These are phyloP conservation scores for Fagus crenata DNA, from an alignment of 306 rosid species.

Conservation along the genomic window DNA sequence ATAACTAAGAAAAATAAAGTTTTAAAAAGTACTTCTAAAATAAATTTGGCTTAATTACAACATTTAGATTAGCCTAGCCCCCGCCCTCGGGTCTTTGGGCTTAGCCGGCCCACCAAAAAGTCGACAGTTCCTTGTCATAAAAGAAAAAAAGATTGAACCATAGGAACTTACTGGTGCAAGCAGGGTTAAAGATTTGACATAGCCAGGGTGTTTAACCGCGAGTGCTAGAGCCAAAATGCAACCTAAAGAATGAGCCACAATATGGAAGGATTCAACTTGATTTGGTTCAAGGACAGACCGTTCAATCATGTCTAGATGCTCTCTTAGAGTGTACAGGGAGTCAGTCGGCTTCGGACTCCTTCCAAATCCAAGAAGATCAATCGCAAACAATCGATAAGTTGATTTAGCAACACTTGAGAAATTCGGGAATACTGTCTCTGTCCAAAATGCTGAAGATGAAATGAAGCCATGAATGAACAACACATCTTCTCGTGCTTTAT, in stretches of 20 bases:
- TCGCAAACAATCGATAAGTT: slow-evolving; percentile 66
- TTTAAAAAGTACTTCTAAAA: no score
- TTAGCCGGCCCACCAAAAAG: no score
- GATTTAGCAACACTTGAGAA: slow-evolving; percentile 52
- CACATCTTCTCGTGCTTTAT: slow-evolving; percentile 54
- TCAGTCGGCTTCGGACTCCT: slow-evolving; percentile 88
- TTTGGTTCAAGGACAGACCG: slow-evolving; percentile 67
- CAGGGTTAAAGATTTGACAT: slow-evolving; percentile 78
- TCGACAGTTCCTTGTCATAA: not conserved
- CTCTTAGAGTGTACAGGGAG: slow-evolving; percentile 75
- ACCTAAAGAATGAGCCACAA: slow-evolving; percentile 94
- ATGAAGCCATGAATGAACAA: slow-evolving; percentile 92
- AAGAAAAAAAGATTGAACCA: no score
- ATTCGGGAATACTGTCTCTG: slow-evolving; percentile 85
- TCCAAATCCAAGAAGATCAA: slow-evolving; percentile 91
- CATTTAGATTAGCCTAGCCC: no score
- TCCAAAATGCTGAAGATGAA: slow-evolving; percentile 89
- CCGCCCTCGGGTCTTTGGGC: no score
- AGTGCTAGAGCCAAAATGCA: slow-evolving; percentile 88
- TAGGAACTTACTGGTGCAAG: slow-evolving; percentile 71
- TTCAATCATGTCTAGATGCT: slow-evolving; percentile 86
- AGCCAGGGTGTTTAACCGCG: slow-evolving; percentile 68
- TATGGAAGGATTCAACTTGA: slow-evolving; percentile 75
- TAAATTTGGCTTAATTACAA: no score
- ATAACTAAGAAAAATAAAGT: no score